Conservation (phyloP, 1,139 yeast genomes). For the Hansenula lynferdii region DNA sequence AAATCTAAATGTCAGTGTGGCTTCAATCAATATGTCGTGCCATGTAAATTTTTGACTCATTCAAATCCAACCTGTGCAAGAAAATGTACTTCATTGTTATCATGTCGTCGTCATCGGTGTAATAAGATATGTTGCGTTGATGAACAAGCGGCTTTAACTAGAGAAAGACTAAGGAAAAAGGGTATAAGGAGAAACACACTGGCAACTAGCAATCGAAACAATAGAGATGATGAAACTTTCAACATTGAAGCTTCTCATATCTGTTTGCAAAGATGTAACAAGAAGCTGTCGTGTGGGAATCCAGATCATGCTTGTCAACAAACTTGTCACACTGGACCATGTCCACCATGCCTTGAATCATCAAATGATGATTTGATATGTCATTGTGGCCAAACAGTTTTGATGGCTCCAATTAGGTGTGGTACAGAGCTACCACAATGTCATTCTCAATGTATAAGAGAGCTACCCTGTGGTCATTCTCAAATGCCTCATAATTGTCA, state of each 20-base stretch:
- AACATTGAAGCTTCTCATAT: constrained; percentile 70
- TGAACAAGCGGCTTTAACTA: constrained; percentile 55
- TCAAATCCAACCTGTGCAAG: constrained; percentile 60
- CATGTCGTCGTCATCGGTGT: constrained; percentile 82
- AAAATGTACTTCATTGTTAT: constrained; percentile 70
- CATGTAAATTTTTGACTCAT: constrained; percentile 58
- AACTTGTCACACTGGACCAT: constrained; percentile 79
- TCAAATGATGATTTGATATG: constrained; percentile 78
- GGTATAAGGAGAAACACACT: constrained; percentile 32
- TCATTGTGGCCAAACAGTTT: constrained; percentile 76
- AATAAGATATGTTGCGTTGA: constrained; percentile 62
- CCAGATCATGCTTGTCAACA: constrained; percentile 59
- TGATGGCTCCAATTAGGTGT: constrained; percentile 87
- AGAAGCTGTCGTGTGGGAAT: constrained; percentile 61
- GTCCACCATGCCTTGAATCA: constrained; percentile 82
- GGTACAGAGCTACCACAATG: constrained; percentile 73
- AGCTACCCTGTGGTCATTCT: constrained; percentile 68
- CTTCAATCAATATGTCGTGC: constrained; percentile 41
- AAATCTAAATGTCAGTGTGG: constrained; percentile 32
- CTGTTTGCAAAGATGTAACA: constrained; percentile 68
- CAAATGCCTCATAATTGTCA: constrained; percentile 77
- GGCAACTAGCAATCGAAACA: constrained; percentile 20
- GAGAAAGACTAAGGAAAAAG: constrained; percentile 58
- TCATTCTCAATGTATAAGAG: constrained; percentile 60
- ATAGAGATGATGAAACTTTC: constrained; percentile 44